These are phyloP conservation scores for Spathaspora girioi DNA, from an alignment of 805 yeast species.

Conservation along the genomic window DNA sequence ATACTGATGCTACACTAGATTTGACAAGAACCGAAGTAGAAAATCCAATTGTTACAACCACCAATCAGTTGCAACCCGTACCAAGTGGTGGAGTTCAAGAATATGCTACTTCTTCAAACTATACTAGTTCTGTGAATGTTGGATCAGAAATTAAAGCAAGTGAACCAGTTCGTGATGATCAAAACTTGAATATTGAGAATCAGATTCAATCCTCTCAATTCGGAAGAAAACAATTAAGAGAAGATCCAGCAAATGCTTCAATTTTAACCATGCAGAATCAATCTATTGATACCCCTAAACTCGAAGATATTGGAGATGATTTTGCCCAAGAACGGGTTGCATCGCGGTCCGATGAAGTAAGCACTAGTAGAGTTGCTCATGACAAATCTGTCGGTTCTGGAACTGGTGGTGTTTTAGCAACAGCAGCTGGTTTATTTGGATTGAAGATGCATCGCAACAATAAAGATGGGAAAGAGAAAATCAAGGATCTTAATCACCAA, in stretches of 20 bases:
- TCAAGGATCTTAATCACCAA: background rate
- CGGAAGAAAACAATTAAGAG: conserved; percentile 1
- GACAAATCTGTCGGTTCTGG: background rate
- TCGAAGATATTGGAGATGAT: conserved; percentile 5
- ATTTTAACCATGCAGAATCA: conserved; percentile 7
- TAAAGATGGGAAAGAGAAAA: background rate
- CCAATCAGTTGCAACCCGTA: background rate
- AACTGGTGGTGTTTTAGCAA: background rate
- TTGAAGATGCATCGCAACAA: background rate
- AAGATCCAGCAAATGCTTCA: conserved; percentile 9
- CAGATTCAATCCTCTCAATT: conserved; percentile 4
- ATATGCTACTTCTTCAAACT: background rate
- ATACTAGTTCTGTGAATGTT: background rate
- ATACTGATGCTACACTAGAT: background rate
- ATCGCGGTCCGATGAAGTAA: background rate
- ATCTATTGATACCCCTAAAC: conserved; percentile 7
- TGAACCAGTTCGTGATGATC: background rate
- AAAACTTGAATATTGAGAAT: background rate
- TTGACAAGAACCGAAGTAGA: background rate
- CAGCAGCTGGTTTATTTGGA: background rate
- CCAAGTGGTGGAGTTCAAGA: background rate
- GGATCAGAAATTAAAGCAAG: background rate
- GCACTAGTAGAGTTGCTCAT: background rate
- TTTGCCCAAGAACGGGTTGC: background rate
- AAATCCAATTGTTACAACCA: background rate